These are phyloP conservation scores for Haplosporangium gracile DNA, from an alignment of 192 early-diverging fungal genomes.

Conservation along the genomic window DNA sequence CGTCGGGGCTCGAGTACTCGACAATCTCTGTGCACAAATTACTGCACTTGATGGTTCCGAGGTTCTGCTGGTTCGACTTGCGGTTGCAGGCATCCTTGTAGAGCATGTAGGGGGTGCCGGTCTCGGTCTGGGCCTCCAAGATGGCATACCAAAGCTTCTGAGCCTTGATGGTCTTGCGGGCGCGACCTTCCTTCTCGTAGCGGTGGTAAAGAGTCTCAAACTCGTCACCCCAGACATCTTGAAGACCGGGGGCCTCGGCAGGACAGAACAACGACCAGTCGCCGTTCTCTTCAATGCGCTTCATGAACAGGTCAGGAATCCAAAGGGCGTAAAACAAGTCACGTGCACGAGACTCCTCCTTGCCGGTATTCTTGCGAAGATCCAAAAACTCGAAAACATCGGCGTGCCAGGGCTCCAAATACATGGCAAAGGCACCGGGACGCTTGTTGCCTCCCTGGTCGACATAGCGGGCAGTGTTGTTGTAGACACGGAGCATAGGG, in stretches of 20 bases:
- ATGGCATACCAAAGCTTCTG: slow-evolving; percentile 99
- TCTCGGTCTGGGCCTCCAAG: slow-evolving; percentile 96
- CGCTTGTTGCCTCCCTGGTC: slow-evolving; percentile 99
- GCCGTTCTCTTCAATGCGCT: slow-evolving; percentile 92
- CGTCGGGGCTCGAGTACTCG: slow-evolving; percentile 94
- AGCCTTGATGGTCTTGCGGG: slow-evolving; percentile 93
- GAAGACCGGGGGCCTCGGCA: slow-evolving; percentile 90
- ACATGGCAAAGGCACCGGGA: slow-evolving; percentile 97
- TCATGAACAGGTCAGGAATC: slow-evolving; percentile 99
- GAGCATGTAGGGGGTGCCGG: slow-evolving; percentile 97
- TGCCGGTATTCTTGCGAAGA: slow-evolving; percentile 97
- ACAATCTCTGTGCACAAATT: slow-evolving; percentile 99
- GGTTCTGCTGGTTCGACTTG: slow-evolving; percentile 99
- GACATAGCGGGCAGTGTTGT: slow-evolving; percentile 99
- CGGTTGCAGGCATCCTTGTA: slow-evolving; percentile 99
- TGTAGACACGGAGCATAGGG: slow-evolving; percentile 98
- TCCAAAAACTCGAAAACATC: slow-evolving; percentile 98
- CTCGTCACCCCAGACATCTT: slow-evolving; percentile 94
- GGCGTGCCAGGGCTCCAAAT: slow-evolving; percentile 99
- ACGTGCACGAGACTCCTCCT: slow-evolving; percentile 96
- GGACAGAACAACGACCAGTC: slow-evolving; percentile 98
- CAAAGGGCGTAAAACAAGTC: slow-evolving; percentile 98
- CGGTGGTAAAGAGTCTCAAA: slow-evolving; percentile 87
- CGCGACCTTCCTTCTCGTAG: slow-evolving; percentile 89
- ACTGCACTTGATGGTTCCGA: slow-evolving; percentile 98